Percentiles rank a stretch among this genome's conserved stretches.
phyloP scores from a whole-genome alignment of 2,329 filamentous ascomycete species.

The Chrysoporthe austroafricana region DNA sequence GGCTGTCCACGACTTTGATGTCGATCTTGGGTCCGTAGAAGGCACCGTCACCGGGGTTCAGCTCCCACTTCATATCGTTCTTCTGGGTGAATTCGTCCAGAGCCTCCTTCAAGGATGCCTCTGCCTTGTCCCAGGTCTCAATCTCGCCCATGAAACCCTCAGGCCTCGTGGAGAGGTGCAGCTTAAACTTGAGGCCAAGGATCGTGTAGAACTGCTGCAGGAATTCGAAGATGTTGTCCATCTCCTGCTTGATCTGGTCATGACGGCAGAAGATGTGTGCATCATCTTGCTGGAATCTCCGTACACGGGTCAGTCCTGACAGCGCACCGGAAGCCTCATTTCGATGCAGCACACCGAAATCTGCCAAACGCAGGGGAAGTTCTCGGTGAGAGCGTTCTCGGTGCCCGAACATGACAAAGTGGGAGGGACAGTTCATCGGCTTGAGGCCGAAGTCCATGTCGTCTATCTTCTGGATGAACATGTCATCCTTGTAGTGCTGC shows the following conservation, averaged over 20 bases:
- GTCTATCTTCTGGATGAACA: slow-evolving; percentile 77
- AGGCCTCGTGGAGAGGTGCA: slow-evolving; percentile 88
- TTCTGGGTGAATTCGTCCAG: slow-evolving; percentile 71
- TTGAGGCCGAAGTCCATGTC: slow-evolving; percentile 79
- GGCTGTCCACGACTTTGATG: slow-evolving; percentile 87
- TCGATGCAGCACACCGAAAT: slow-evolving; percentile 93
- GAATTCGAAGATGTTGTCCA: slow-evolving; percentile 86
- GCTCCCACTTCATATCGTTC: slow-evolving; percentile 73
- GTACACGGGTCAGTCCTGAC: slow-evolving; percentile 86
- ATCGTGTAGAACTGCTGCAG: slow-evolving; percentile 74
- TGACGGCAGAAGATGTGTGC: slow-evolving; percentile 93
- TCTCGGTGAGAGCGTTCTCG: slow-evolving; percentile 86
- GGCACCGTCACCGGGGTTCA: slow-evolving; percentile 93
- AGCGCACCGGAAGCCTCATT: slow-evolving; percentile 95
- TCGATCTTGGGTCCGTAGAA: slow-evolving; percentile 99
- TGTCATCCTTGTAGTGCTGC: slow-evolving; percentile 92
- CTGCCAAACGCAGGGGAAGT: slow-evolving; percentile 87
- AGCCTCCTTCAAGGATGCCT: slow-evolving; percentile 77
- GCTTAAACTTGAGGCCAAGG: slow-evolving; percentile 87
- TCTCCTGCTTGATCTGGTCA: slow-evolving; percentile 74
- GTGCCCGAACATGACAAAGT: slow-evolving; percentile 86
- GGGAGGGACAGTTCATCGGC: slow-evolving; percentile 98
- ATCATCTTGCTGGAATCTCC: slow-evolving; percentile 95
- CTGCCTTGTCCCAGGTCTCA: slow-evolving; percentile 87
- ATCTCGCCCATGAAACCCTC: slow-evolving; percentile 89